Evolutionary conservation across 768 basidiomycete species (phyloP), one percentile per base, ranked within the genome.

Genomic region (Coprinopsis sp.): DNA sequence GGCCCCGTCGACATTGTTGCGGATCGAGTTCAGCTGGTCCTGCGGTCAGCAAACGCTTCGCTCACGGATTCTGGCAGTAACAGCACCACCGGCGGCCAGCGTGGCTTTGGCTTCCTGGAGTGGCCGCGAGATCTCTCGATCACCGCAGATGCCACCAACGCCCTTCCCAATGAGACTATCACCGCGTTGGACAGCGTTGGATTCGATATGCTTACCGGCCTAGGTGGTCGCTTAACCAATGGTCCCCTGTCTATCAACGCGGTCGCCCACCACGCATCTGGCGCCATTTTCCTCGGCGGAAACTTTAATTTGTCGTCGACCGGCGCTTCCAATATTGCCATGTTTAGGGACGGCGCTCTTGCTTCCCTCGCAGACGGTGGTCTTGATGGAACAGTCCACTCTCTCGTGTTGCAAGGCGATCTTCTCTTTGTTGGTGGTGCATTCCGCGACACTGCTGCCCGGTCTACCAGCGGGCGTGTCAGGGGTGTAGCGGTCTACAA

Each of bases 91-190:
- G 65, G 62, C 31, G 61, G 66, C 11, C 69, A 70, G 29, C 69
- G 61, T 18, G 81, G 82, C 2, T 93, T 90, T 58, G 95, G 95
- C 11, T 83, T 96, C 55, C 84, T 89, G 52, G 95, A 98, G 63
- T 98, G 88, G 88, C 81, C 85, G 19, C 65, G 85, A 25, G 66
- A 65, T 44, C 61, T 67, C 8, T 44, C 49, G 18, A 43, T 58
- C 8, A 48, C 66, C 27, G 63, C 74, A 19, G 83, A 90, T 57
- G 84, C 82, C 6, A 81, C 81, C 3, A 66, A 76, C 10, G 60
- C 67, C 2, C 68, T 94, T 33, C 69, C 82, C 1, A 92, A 91
- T 59, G 62, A 77, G 2, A 79, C 83, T 10, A 69, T 87, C 60
- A 93, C 93, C 2, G 47, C 74, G 2, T 64, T 86, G 11, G 89